Percentiles rank a stretch among this genome's conserved stretches.
phyloP scores from a whole-genome alignment of 306 rosid genomes.

The Rosa persica region DNA sequence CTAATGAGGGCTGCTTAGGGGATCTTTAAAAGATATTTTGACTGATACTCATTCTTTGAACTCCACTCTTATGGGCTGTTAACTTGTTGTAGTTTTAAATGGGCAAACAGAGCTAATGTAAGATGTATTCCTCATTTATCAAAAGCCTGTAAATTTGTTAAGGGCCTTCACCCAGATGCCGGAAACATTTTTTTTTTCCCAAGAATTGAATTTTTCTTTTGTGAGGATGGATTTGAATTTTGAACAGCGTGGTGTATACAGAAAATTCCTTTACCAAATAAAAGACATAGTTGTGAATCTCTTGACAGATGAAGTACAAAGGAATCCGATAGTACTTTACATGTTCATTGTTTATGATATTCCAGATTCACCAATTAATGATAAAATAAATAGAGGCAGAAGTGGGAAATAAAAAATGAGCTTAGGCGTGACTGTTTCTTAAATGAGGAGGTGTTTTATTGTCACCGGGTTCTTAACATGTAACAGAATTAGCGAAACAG shows the following conservation, averaged over 20 bases:
- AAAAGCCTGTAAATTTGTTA: conserved; percentile 25
- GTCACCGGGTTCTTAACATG: neutral
- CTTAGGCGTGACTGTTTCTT: neutral
- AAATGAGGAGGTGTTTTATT: neutral
- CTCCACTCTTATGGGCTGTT: conserved; percentile 12
- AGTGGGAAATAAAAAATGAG: neutral
- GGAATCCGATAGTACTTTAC: neutral
- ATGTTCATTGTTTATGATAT: neutral
- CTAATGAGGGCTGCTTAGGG: conserved; percentile 33
- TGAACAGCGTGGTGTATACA: neutral
- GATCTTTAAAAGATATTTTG: conserved; percentile 15
- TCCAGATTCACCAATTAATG: neutral
- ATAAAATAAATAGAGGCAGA: neutral
- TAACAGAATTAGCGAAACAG: conserved; percentile 18
- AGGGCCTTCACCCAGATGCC: conserved; percentile 5
- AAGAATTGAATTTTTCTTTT: neutral
- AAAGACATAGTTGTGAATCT: conserved; percentile 2
- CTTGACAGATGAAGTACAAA: neutral
- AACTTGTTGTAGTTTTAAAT: conserved; percentile 8
- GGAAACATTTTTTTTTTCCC: neutral
- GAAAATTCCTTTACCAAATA: neutral
- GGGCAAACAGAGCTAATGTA: conserved; percentile 7
- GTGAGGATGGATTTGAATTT: neutral
- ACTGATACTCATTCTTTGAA: conserved; percentile 20
- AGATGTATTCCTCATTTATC: conserved; percentile 9